A percentile compares a stretch with the other conserved stretches of the same genome.
These are phyloP conservation scores for Angophora floribunda DNA, from an alignment of 345 rosid genomes.

Conservation along the genomic window DNA sequence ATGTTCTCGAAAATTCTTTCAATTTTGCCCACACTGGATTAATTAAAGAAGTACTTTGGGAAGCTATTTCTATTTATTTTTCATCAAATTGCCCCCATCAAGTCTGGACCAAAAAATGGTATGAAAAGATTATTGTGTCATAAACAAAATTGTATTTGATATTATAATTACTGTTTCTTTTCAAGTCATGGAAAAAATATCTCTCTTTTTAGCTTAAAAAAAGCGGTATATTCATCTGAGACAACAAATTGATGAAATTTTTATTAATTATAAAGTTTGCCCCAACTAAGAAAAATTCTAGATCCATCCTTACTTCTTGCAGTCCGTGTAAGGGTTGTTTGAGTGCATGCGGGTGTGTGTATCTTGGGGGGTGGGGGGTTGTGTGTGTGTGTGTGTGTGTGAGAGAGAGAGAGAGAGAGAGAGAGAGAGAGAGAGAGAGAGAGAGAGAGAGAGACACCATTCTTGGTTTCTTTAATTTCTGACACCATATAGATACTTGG, in stretches of 20 bases:
- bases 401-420: rapidly evolving
- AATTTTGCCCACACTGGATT: background rate
- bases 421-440: background rate
- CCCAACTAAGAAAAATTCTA: background rate
- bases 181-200: background rate
- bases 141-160: background rate
- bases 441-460: background rate
- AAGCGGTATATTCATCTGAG: background rate
- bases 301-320: background rate
- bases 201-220: background rate
- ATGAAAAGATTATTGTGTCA: background rate
- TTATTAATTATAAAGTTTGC: background rate
- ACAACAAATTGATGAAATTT: background rate
- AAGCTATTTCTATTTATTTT: background rate
- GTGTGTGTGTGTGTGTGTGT: background rate
- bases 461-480: conserved; percentile 22
- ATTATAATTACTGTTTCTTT: background rate
- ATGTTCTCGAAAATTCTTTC: background rate
- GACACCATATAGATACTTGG: conserved; percentile 66
- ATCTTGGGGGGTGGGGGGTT: background rate
- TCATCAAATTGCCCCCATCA: background rate
- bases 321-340: background rate
- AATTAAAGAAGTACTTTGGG: background rate
- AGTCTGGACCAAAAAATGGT: background rate
- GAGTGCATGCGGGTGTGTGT: background rate